phyloP scores from a whole-genome alignment of 2,329 filamentous ascomycete genomes.

The Ophiosphaerella herpotricha region DNA sequence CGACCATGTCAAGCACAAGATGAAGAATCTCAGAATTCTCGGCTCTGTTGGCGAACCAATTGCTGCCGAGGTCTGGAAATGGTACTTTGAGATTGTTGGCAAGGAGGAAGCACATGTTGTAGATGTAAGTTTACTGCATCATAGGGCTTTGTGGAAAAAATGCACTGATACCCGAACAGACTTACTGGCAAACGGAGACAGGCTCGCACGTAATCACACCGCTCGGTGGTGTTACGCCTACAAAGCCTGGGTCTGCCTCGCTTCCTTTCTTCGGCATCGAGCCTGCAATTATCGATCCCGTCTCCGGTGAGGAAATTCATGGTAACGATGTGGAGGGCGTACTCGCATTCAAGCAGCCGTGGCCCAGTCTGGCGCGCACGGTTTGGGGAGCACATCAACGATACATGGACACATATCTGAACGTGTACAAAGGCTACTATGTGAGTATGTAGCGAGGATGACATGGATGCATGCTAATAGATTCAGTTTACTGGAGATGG shows the following conservation, averaged over 20 bases:
- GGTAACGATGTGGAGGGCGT: constrained; percentile 98
- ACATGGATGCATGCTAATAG: constrained; percentile 19
- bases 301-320: constrained; percentile 88
- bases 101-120: constrained; percentile 92
- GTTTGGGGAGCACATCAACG: constrained; percentile 98
- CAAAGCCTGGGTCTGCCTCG: constrained; percentile 94
- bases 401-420: constrained; percentile 98
- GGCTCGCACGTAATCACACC: constrained; percentile 96
- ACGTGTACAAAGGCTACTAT: constrained; percentile 98
- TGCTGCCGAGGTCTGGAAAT: constrained; percentile 98
- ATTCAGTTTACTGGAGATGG: constrained; percentile 85
- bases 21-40: constrained; percentile 86
- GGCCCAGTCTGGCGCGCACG: constrained; percentile 98
- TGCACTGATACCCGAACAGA: constrained; percentile 60
- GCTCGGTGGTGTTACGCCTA: constrained; percentile 88
- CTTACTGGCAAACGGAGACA: constrained; percentile 99
- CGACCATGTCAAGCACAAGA: constrained; percentile 84
- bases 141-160: neutral
- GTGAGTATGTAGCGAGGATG: constrained; percentile 58
- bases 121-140: constrained; percentile 69
- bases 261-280: constrained; percentile 98
- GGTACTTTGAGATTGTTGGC: constrained; percentile 95
- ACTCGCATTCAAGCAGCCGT: constrained; percentile 93
- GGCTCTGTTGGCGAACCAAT: constrained; percentile 98
- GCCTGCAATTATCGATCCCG: constrained; percentile 94